Base-by-base conservation (phyloP, 306 rosid genomes). In the Cotoneaster glaucophyllus region DNA sequence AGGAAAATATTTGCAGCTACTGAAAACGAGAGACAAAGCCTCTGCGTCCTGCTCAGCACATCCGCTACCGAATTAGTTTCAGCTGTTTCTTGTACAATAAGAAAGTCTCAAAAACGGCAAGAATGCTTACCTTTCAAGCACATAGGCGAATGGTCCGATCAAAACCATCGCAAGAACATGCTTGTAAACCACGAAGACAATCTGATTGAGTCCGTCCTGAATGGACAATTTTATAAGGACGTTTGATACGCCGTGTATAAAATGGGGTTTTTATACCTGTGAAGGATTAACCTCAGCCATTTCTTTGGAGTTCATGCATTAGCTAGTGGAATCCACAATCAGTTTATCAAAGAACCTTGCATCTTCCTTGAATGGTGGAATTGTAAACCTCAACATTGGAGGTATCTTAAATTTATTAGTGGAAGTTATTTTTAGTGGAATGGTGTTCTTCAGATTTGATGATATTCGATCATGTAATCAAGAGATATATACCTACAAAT, bases 171-270 rank as follows among this genome's bases (percentile, higher is more conserved):
- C 84, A 48, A 83, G 43, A 4, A 79, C 56, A 64, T 82, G 86
- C 44, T 80, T 17, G 44, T 83, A 83, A 45, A 79, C 86, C 63
- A 83, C 80, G 17, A 83, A 83, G 22, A 79, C 83, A 13, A 83
- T 39, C 11, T 45, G 86, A 72, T 83, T 70, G 54, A 83, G 81
- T 70, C 80, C 86, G 5, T 71, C 78, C 19, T 57, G 81, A 5
- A 79, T 64, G 1, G 86, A 78, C 1, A 65, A 52, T 70, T 83
- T 83, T 11, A 39, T 41, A 11, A 81, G 77, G 24, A 76, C 2
- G 13, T 76, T 71, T 6, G 81, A 67, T 54, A 58, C 84, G 7
- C 74, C 59, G 11, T 71, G 57, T 4, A 76, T 73, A 2, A 15
- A 28, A 69, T 18, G 61, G 28, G 22, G n/a, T 8, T 29, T 63